Evolutionary conservation across 768 basidiomycete species (phyloP).

Genomic region (Rhodotorula babjevae): DNA sequence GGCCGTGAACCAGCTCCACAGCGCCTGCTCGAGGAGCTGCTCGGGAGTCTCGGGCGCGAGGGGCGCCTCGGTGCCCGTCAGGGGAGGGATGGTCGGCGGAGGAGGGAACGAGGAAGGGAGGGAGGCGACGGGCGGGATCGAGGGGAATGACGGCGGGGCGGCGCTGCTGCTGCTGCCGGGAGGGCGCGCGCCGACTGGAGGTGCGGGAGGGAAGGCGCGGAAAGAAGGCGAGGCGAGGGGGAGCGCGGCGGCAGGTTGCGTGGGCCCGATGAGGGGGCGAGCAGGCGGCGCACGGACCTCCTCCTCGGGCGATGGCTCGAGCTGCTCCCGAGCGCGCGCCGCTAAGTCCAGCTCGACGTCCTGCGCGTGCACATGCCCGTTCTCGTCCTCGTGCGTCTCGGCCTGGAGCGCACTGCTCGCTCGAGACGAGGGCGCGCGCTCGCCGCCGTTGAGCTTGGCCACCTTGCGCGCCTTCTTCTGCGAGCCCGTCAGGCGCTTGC

Average conservation of each 20-base stretch:
- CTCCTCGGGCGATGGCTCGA: too few relatives aligned
- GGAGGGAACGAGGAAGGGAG: background rate
- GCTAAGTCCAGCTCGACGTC: background rate
- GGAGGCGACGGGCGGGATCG: background rate
- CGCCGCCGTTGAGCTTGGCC: slow-evolving; percentile 15
- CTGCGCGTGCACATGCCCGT: background rate
- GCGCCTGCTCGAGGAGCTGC: slow-evolving; percentile 12
- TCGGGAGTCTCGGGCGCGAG: slow-evolving; percentile 18
- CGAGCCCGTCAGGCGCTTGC: slow-evolving; percentile 31
- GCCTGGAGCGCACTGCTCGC: background rate
- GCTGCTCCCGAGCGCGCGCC: background rate
- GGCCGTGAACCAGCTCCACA: slow-evolving; percentile 33
- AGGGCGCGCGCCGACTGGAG: background rate
- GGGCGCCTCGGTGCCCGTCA: slow-evolving; percentile 16
- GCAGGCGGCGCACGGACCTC: too few relatives aligned
- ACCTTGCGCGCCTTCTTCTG: slow-evolving; percentile 34
- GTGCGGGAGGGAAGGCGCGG: too few relatives aligned
- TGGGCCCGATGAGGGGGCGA: too few relatives aligned
- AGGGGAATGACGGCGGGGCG: background rate
- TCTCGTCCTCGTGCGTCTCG: background rate
- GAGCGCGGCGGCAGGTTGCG: background rate
- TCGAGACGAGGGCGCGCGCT: background rate
- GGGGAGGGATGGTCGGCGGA: slow-evolving; percentile 26
- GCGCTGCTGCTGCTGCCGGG: background rate
- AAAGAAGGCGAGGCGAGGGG: background rate